phyloP scores from a whole-genome alignment of 768 basidiomycete genomes.

The Serendipita vermifera region DNA sequence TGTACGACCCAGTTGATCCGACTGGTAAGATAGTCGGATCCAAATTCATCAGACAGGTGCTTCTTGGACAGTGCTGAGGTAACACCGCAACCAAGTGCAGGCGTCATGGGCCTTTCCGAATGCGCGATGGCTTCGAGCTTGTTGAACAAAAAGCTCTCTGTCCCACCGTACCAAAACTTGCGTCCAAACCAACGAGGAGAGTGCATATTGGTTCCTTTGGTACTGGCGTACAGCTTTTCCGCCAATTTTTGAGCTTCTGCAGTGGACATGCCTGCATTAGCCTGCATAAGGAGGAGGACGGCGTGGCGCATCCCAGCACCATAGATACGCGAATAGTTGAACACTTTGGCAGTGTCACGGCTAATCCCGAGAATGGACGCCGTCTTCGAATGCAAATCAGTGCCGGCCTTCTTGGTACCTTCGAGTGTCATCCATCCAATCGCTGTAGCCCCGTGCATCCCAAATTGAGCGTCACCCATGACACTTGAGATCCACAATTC shows the following conservation, averaged over 20 bases:
- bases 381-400: slow-evolving; percentile 94
- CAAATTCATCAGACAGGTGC: slow-evolving; percentile 68
- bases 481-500: slow-evolving; percentile 98
- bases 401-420: slow-evolving; percentile 87
- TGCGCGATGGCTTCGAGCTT: slow-evolving; percentile 90
- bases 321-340: slow-evolving; percentile 98
- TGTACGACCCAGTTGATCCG: slow-evolving; percentile 99
- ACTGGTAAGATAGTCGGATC: slow-evolving; percentile 83
- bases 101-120: slow-evolving; percentile 76
- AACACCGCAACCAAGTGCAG: slow-evolving; percentile 86
- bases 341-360: slow-evolving; percentile 91
- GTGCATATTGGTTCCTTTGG: slow-evolving; percentile 84
- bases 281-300: slow-evolving; percentile 70
- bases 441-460: slow-evolving; percentile 88
- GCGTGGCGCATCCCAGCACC: slow-evolving; percentile 97
- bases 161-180: slow-evolving; percentile 94
- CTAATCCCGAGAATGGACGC: slow-evolving; percentile 86
- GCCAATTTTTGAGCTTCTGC: slow-evolving; percentile 72
- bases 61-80: slow-evolving; percentile 88
- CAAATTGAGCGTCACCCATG: slow-evolving; percentile 98
- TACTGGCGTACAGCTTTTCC: slow-evolving; percentile 74
- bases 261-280: slow-evolving; percentile 63
- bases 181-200: slow-evolving; percentile 58
- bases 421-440: slow-evolving; percentile 99
- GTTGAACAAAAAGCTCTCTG: slow-evolving; percentile 95